Conservation (phyloP, 768 basidiomycete genomes). For the Phylloporus scabripes region DNA sequence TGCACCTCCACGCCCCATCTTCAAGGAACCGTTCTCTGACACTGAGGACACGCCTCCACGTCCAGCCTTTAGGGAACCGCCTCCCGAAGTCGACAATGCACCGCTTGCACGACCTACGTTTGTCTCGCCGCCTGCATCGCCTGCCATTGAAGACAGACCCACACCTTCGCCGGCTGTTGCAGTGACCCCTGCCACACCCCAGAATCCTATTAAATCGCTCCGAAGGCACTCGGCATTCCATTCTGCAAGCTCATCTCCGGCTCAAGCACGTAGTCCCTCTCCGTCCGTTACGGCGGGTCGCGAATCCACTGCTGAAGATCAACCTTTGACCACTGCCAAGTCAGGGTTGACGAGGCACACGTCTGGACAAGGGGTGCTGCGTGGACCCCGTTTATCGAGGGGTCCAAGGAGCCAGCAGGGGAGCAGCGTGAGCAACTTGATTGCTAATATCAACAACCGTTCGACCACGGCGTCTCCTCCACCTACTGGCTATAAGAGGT, state of each 20-base stretch:
- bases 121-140: constrained; percentile 22
- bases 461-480: constrained; percentile 34
- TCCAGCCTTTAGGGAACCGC: constrained; percentile 59
- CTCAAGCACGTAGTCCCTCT: constrained; percentile 39
- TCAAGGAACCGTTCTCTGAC: constrained; percentile 58
- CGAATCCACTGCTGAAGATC: constrained; percentile 29
- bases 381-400: constrained; percentile 48
- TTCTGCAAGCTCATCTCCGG: constrained; percentile 31
- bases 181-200: constrained; percentile 44
- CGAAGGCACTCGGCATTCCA: constrained; percentile 34
- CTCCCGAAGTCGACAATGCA: constrained; percentile 49
- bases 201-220: constrained; percentile 44
- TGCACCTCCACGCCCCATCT: constrained; percentile 38
- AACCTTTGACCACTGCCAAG: constrained; percentile 30
- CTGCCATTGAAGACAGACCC: constrained; percentile 22
- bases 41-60: constrained; percentile 28
- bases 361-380: constrained; percentile 38
- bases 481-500: constrained; percentile 40
- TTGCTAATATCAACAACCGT: constrained; percentile 53
- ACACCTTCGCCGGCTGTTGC: constrained; percentile 31
- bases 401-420: constrained; percentile 40
- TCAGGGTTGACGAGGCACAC: constrained; percentile 42
- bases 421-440: constrained; percentile 48
- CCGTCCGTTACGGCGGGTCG: constrained; percentile 29
- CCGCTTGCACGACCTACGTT: constrained; percentile 13